Evolutionary conservation across 805 yeast genomes (phyloP), one percentile per base, ranked within the genome.

Genomic region (Starmerella scarabaei): DNA sequence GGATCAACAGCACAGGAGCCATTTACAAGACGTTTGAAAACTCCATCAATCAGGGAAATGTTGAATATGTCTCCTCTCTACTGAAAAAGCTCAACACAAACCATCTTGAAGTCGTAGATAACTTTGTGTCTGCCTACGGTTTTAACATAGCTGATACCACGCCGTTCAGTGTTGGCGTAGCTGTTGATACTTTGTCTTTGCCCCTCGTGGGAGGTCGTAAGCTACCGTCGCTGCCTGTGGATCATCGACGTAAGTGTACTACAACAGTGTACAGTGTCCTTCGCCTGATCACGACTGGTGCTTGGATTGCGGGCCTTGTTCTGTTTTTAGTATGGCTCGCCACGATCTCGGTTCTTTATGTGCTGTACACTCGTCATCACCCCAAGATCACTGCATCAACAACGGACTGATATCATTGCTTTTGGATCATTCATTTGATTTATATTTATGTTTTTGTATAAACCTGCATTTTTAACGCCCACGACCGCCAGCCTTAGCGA

Each of bases 401-500:
- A n/a, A n/a, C n/a, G n/a, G n/a, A n/a, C n/a, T n/a, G n/a, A n/a
- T n/a, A n/a, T n/a, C n/a, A n/a, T n/a, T n/a, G n/a, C n/a, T n/a
- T n/a, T n/a, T n/a, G n/a, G n/a, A n/a, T n/a, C n/a, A 30, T 30
- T 15, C 6, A 16, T 15, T 16, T 16, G 11, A 16, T 30, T 6
- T 19, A 15, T 35, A 28, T 35, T 14, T 24, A 26, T 27, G 6
- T 21, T 11, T 34, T 11, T 34, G 12, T 23, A 15, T 34, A 11
- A 21, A 24, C 30, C 7, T 15, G n/a, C 5, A 15, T 9, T 12
- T 5, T 42, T 40, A 49, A 3, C 38, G 43, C 5, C 45, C 57
- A 21, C 68, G 59, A 3, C 68, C 68, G 24, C 68, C 69, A 5
- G 62, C 65, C 15, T 42, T 42, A 12, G 55, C 48, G 35, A 62